phyloP scores from a whole-genome alignment of 2,329 filamentous ascomycete genomes.

The Phyllosticta paracitricarpa region DNA sequence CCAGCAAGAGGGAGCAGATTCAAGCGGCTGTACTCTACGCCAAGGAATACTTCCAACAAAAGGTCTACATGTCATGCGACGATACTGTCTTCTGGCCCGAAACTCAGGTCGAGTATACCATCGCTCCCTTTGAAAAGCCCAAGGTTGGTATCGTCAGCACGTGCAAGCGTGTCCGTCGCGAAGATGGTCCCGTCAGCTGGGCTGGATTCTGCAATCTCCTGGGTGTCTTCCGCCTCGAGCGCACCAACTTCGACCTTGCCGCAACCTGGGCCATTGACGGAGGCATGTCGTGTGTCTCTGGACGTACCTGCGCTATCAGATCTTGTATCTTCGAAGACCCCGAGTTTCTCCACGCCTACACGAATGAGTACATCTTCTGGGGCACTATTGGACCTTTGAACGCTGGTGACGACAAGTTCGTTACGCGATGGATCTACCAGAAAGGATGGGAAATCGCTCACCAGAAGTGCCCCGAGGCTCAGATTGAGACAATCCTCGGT shows the following conservation, averaged over 20 bases:
- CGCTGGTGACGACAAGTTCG: constrained; percentile 33
- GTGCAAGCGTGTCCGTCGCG: constrained; percentile 2
- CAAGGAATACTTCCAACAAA: constrained; percentile 13
- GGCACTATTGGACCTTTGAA: constrained; percentile 11
- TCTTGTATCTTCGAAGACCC: constrained; percentile 16
- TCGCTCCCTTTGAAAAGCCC: constrained; percentile 27
- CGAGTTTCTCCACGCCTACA: constrained; percentile 16
- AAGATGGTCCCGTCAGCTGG: background rate
- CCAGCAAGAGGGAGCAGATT: constrained; percentile 44
- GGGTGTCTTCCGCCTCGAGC: constrained; percentile 20
- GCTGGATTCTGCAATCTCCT: constrained; percentile 17
- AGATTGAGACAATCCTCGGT: constrained; percentile 40
- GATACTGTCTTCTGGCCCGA: constrained; percentile 45
- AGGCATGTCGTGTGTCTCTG: constrained; percentile 24
- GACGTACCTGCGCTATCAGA: constrained; percentile 20
- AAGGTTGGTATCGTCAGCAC: constrained; percentile 13
- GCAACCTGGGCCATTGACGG: constrained; percentile 23
- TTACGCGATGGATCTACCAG: constrained; percentile 42
- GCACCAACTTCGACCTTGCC: constrained; percentile 25
- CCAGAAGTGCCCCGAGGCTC: constrained; percentile 40
- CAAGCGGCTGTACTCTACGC: constrained; percentile 26
- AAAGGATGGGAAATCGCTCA: constrained; percentile 41
- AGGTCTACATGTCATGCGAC: constrained; percentile 38
- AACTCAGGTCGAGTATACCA: constrained; percentile 32
- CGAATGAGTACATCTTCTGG: constrained; percentile 17